phyloP scores from a whole-genome alignment of 1,284 basidiomycete genomes.

The Mycosarcoma mackinlayi region DNA sequence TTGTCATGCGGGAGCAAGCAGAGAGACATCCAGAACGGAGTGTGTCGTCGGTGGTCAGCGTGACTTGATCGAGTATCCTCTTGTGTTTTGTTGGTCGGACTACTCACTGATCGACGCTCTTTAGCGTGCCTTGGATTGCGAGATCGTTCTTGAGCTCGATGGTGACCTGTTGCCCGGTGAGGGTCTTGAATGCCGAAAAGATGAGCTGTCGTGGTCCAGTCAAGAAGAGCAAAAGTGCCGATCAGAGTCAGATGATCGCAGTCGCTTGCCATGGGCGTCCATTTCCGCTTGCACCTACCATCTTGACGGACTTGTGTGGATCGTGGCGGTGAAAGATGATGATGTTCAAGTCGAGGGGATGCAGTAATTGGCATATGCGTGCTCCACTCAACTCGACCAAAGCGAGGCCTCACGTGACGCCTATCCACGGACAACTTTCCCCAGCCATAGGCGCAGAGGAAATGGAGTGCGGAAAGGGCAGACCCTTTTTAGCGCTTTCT shows the following conservation, averaged over 20 bases:
- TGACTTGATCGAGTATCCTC: neutral
- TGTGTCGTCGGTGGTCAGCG: neutral
- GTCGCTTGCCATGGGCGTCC: neutral
- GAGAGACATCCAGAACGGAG: neutral
- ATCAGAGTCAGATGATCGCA: neutral
- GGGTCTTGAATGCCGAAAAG: conserved; percentile 98
- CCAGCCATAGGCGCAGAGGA: conserved; percentile 1
- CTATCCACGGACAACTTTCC: conserved; percentile 2
- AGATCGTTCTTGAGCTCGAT: conserved; percentile 99
- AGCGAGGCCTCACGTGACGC: conserved; percentile 28
- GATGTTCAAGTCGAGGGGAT: neutral
- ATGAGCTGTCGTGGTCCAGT: conserved; percentile 76
- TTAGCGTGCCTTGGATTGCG: conserved; percentile 92
- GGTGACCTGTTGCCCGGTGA: conserved; percentile 89
- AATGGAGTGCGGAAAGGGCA: neutral
- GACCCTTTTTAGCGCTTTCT: conserved; percentile 27
- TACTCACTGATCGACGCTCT: conserved; percentile 90
- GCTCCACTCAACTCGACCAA: conserved; percentile 22
- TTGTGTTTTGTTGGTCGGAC: too few relatives aligned
- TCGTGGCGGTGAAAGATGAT: conserved; percentile 2
- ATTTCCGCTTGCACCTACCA: conserved; percentile 18
- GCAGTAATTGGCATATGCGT: conserved; percentile 19
- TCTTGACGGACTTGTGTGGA: conserved; percentile 9
- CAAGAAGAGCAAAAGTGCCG: neutral
- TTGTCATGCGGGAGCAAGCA: conserved; percentile 1